Percentiles rank a stretch among this genome's conserved stretches.
Evolutionary conservation across 139 green algal species (phyloP).

Genomic region (Chlamydomonas eustigma): DNA sequence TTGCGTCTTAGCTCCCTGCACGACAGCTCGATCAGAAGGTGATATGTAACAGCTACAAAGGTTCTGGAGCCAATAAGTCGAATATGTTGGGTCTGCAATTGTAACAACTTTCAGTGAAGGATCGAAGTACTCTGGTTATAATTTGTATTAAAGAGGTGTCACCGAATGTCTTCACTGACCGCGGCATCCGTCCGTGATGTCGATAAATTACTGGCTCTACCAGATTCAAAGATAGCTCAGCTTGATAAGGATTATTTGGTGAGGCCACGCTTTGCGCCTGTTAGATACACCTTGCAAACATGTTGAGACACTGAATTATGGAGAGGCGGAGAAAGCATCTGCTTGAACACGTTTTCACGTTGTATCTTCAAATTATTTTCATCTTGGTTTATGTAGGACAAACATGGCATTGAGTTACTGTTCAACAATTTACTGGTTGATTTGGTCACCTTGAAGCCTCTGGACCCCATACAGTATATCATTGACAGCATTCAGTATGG

Average conservation of each 20-base stretch:
- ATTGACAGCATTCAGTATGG: constrained; percentile 34
- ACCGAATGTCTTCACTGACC: neutral
- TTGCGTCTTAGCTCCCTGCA: no score
- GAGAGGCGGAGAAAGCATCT: neutral
- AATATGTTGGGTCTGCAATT: no score
- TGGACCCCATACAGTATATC: constrained; percentile 36
- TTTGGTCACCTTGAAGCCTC: constrained; percentile 24
- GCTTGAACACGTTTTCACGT: neutral
- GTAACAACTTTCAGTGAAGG: no score
- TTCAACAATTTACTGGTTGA: constrained; percentile 22
- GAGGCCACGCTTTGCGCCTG: neutral
- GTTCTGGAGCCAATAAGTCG: no score
- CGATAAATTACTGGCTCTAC: constrained; percentile 13
- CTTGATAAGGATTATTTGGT: constrained; percentile 24
- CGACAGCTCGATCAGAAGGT: no score
- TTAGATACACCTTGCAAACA: neutral
- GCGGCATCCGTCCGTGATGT: constrained; percentile 13
- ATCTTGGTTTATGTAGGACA: constrained; percentile 14
- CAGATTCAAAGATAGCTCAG: constrained; percentile 5
- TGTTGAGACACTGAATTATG: no score
- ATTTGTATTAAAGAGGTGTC: no score
- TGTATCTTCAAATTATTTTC: no score
- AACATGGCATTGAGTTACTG: constrained; percentile 26
- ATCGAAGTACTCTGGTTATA: no score
- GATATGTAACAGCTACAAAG: no score